Percentiles rank a stretch among this genome's conserved stretches.
These are phyloP conservation scores for Phytophthora melonis DNA, from an alignment of 352 stramenopile species.

Conservation along the genomic window DNA sequence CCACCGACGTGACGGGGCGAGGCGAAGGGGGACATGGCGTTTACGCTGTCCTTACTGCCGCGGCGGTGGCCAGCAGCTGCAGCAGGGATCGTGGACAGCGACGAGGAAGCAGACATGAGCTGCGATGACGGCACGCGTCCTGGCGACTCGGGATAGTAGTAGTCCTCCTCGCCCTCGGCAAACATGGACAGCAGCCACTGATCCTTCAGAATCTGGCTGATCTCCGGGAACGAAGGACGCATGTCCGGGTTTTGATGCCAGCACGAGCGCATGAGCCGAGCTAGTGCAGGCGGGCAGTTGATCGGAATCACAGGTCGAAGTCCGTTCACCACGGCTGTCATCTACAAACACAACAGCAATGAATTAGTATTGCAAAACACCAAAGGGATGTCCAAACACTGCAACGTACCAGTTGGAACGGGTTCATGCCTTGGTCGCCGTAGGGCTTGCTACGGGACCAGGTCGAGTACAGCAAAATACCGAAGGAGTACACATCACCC, in stretches of 20 bases:
- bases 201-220: slow-evolving; percentile 82
- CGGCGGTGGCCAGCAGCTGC: slow-evolving; percentile 30
- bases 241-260: slow-evolving; percentile 81
- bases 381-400: not conserved
- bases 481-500: slow-evolving; percentile 89
- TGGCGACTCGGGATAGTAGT: slow-evolving; percentile 49
- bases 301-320: slow-evolving; percentile 87
- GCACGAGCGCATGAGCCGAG: slow-evolving; percentile 84
- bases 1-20: slow-evolving; percentile 29
- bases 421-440: slow-evolving; percentile 91
- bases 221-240: slow-evolving; percentile 82
- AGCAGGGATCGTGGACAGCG: slow-evolving; percentile 42
- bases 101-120: slow-evolving; percentile 50
- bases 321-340: slow-evolving; percentile 89
- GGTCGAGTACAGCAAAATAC: slow-evolving; percentile 88
- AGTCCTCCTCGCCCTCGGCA: slow-evolving; percentile 60
- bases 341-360: slow-evolving; percentile 46
- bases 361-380: not conserved
- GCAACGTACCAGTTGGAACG: slow-evolving; percentile 82
- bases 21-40: slow-evolving; percentile 40
- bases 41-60: slow-evolving; percentile 50
- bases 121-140: slow-evolving; percentile 25
- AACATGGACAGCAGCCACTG: slow-evolving; percentile 71
- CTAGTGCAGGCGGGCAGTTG: slow-evolving; percentile 77
- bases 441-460: slow-evolving; percentile 91